Conservation (phyloP, 805 yeast species). For the Candida morakotiae region DNA sequence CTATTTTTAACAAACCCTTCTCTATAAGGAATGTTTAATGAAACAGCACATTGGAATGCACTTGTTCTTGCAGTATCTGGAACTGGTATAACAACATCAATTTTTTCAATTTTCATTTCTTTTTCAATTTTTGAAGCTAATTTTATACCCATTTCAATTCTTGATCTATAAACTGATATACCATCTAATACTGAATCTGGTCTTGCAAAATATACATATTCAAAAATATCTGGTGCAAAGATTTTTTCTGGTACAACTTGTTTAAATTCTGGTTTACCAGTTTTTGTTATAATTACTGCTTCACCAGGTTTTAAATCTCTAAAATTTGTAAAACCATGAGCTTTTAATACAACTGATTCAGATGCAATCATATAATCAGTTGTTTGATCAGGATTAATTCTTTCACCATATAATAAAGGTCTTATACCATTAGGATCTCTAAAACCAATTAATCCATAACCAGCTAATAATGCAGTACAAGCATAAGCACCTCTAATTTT, state of each 20-base stretch:
- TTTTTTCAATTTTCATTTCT: slow-evolving; percentile 40
- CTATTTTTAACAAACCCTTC: slow-evolving; percentile 97
- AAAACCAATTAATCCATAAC: slow-evolving; percentile 92
- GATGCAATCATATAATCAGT: slow-evolving; percentile 92
- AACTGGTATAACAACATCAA: slow-evolving; percentile 96
- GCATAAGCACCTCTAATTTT: slow-evolving; percentile 96
- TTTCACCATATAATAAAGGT: slow-evolving; percentile 84
- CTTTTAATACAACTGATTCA: slow-evolving; percentile 90
- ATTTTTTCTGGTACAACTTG: slow-evolving; percentile 77
- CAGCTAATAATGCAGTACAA: slow-evolving; percentile 91
- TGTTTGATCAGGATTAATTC: slow-evolving; percentile 41
- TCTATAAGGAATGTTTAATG: slow-evolving; percentile 77
- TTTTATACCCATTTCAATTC: slow-evolving; percentile 90
- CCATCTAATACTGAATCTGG: slow-evolving; percentile 97
- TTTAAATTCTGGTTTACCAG: slow-evolving; percentile 61
- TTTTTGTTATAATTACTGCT: slow-evolving; percentile 89
- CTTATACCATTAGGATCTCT: slow-evolving; percentile 97
- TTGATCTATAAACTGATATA: slow-evolving; percentile 88
- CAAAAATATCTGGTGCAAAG: slow-evolving; percentile 94
- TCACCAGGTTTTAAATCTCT: slow-evolving; percentile 92
- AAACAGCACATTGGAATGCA: slow-evolving; percentile 86
- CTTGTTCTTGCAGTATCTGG: slow-evolving; percentile 98
- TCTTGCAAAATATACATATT: slow-evolving; percentile 96
- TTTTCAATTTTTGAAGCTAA: slow-evolving; percentile 67
- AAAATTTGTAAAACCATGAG: slow-evolving; percentile 78